These are phyloP conservation scores for Penicillium pulvis DNA, from an alignment of 495 filamentous ascomycete species.

Conservation along the genomic window DNA sequence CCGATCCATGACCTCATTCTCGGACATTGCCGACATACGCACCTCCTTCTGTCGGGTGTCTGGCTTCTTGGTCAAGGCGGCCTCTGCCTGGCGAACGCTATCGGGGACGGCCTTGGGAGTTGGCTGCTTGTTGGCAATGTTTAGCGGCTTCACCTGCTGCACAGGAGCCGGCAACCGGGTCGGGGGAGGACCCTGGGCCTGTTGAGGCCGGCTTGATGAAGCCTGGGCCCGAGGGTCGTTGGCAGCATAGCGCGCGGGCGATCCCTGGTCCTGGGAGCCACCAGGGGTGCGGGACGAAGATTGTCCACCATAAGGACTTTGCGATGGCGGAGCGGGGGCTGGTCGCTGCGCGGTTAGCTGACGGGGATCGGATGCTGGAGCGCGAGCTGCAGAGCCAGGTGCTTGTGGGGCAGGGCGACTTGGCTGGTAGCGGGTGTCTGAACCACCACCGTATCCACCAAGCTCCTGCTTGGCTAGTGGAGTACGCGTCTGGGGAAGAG, in stretches of 20 bases:
- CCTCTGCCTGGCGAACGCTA: slow-evolving; percentile 78
- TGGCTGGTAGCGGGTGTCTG: slow-evolving; percentile 76
- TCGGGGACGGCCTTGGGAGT: slow-evolving; percentile 53
- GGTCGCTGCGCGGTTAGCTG: slow-evolving; percentile 57
- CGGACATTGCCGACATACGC: slow-evolving; percentile 96
- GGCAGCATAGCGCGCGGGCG: slow-evolving; percentile 38
- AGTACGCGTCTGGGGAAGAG: slow-evolving; percentile 71
- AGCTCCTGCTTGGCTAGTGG: slow-evolving; percentile 88
- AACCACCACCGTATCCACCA: slow-evolving; percentile 62
- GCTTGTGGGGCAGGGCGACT: slow-evolving; percentile 63
- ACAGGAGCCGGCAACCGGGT: slow-evolving; percentile 63
- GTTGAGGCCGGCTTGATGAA: slow-evolving; percentile 48
- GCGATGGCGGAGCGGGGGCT: slow-evolving; percentile 57
- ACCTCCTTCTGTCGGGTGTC: slow-evolving; percentile 80
- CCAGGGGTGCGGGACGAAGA: slow-evolving; percentile 21
- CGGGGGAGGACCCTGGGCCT: slow-evolving; percentile 46
- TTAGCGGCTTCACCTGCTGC: slow-evolving; percentile 81
- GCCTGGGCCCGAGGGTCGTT: slow-evolving; percentile 44
- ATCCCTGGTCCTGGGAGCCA: slow-evolving; percentile 29
- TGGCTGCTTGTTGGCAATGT: slow-evolving; percentile 78
- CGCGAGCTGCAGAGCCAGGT: slow-evolving; percentile 44
- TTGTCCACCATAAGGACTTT: slow-evolving; percentile 34
- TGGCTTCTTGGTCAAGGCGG: slow-evolving; percentile 74
- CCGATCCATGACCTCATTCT: slow-evolving; percentile 95
- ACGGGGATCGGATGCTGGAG: slow-evolving; percentile 46